Evolutionary conservation across 345 rosid genomes (phyloP), one percentile per base, ranked within the genome.

Genomic region (Sapria himalayana): DNA sequence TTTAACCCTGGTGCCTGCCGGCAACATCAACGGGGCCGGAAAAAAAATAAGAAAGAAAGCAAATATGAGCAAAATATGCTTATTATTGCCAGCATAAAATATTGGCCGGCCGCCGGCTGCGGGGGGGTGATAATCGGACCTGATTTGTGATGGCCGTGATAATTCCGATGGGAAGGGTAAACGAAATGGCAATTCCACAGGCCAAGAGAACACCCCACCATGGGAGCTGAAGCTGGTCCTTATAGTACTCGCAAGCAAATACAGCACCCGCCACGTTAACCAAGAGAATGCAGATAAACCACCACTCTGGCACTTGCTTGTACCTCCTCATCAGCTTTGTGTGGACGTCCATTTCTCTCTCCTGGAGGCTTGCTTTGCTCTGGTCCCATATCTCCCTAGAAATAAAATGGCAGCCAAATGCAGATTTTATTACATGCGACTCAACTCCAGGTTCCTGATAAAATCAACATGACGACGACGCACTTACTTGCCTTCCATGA

Each of bases 161-260:
- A 57, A 84, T 79, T 12, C 95, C 98, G 3, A 84, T 72, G 6
- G 98, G 98, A 46, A 89, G 93, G 33, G 95, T 82, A 65, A 89
- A 82, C 7, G 60, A 9, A 43, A 89, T 69, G 53, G 98, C 98
- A 33, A 89, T 54, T 14, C 38, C 51, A 45, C 93, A 89, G 3
- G 98, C 98, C 31, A 89, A 56, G n/a, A 82, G 31, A 39, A 84
- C 95, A 33, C 95, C 98, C 95, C 98, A 89, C 98, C 98, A 89
- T 3, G 95, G 98, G 41, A 82, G 48, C 19, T 82, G 95, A 55
- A 89, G 98, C 62, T 84, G 93, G 5, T 70, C 69, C 36, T 58
- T 82, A 63, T 72, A 89, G 63, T 77, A 84, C 51, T 89, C 75
- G 42, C 95, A 89, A 37, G 93, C 65, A 43, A 79, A 82, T 7